These are phyloP conservation scores for Scheffersomyces coipomensis DNA, from an alignment of 805 yeast genomes.

Conservation along the genomic window DNA sequence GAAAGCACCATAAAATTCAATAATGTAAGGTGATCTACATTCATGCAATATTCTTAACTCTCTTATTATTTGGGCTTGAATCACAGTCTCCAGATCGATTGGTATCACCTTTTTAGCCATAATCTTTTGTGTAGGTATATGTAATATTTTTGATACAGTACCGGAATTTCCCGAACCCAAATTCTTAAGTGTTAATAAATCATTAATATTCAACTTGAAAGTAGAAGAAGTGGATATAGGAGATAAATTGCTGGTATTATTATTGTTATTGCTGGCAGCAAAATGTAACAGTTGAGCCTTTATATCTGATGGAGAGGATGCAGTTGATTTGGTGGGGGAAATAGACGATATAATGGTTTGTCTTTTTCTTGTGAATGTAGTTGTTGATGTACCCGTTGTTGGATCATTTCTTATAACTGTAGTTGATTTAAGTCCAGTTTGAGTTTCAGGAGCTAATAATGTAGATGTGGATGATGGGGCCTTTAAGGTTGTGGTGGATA, in stretches of 20 bases:
- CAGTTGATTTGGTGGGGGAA: constrained; percentile 36
- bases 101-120: constrained; percentile 91
- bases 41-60: constrained; percentile 91
- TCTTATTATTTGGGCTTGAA: constrained; percentile 79
- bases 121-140: constrained; percentile 80
- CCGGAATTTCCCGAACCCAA: constrained; percentile 96
- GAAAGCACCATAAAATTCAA: constrained; percentile 90
- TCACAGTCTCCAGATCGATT: constrained; percentile 75
- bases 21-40: constrained; percentile 79
- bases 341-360: constrained; percentile 43
- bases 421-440: constrained; percentile 4
- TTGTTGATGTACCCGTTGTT: constrained; percentile 2
- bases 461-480: neutral
- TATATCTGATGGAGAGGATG: constrained; percentile 17
- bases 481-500: neutral
- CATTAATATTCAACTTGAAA: constrained; percentile 44
- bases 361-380: constrained; percentile 21
- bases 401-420: neutral
- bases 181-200: constrained; percentile 69
- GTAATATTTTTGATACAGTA: constrained; percentile 82
- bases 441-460: neutral
- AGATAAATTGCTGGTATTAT: constrained; percentile 13
- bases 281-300: constrained; percentile 4
- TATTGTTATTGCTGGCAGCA: neutral
- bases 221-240: constrained; percentile 35